Evolutionary conservation across 768 basidiomycete genomes (phyloP).

Genomic region (Pulveroboletus frians): DNA sequence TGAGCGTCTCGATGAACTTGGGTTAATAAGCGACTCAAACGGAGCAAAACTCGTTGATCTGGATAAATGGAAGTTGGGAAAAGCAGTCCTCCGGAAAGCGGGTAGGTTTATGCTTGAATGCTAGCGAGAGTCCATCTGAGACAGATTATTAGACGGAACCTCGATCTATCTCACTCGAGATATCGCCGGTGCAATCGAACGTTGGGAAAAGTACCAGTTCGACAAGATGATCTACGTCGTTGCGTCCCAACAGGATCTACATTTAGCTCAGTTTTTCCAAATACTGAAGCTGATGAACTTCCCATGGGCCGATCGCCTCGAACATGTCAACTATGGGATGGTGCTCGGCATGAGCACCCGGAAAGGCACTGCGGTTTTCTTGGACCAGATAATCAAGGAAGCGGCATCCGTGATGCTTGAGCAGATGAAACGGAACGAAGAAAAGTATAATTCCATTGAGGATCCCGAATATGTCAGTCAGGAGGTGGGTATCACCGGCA

Average conservation of each 20-base stretch:
- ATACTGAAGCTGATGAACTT: constrained; percentile 85
- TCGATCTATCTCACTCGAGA: constrained; percentile 94
- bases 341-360: constrained; percentile 95
- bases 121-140: not conserved
- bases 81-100: constrained; percentile 83
- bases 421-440: constrained; percentile 92
- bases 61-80: constrained; percentile 87
- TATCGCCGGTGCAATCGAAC: constrained; percentile 89
- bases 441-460: constrained; percentile 83
- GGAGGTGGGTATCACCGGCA: constrained; percentile 89
- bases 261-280: constrained; percentile 91
- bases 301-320: constrained; percentile 75
- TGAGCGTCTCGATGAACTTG: constrained; percentile 59
- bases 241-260: constrained; percentile 80
- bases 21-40: constrained; percentile 69
- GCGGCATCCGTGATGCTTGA: constrained; percentile 90
- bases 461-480: constrained; percentile 74
- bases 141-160: constrained; percentile 63
- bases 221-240: constrained; percentile 95
- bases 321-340: constrained; percentile 88
- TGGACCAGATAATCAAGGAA: constrained; percentile 89
- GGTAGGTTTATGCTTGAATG: constrained; percentile 36
- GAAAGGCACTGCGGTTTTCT: constrained; percentile 91
- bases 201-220: constrained; percentile 86
- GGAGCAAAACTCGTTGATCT: constrained; percentile 86